Base-by-base conservation (phyloP, 805 yeast genomes). In the Debaryomyces maramus region DNA sequence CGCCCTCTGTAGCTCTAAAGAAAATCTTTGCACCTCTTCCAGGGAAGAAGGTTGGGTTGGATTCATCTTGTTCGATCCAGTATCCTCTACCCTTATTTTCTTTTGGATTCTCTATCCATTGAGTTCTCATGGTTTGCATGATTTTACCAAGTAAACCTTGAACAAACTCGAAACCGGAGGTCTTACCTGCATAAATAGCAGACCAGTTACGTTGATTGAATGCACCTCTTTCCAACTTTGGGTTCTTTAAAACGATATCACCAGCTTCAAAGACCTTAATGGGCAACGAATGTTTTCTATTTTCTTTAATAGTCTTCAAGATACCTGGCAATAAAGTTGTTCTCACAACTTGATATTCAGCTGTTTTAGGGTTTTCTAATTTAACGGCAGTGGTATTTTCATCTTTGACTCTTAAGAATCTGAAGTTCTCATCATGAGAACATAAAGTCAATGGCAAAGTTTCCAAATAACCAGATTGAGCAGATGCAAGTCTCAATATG, bases 321-420 rank as follows among this genome's bases (percentile, higher is more conserved):
- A 93, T 77, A 51, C 99, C 99, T 34, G 99, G 97, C 43, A 91
- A 72, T 53, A 93, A 75, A 19, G 95, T 80, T 13, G 99, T 93
- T 76, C 99, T 85, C 19, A 93, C 98, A 45, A 93, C 99, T 73
- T 93, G 97, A 67, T 91, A 93, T 70, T 93, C 99, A 37, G 81
- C 65, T 14, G 99, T 93, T 73, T 93, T 93, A 45, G 99, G 99
- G 66, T 93, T 93, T 42, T 87, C 98, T 54, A 93, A 78, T 56
- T 85, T 82, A 40, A 93, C 98, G 22, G 89, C 98, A 37, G 67
- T 70, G n/a, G 80, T 77, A 53, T 75, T 77, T 54, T 86, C 88
- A 62, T 91, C 97, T 30, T 58, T 59, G 36, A 75, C 72, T 61
- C 88, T 83, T 60, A 93, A 75, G 71, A 80, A 90, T 61, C 80